Base-by-base conservation (phyloP, 805 yeast genomes). In the Zygoascus biomembranicola region DNA sequence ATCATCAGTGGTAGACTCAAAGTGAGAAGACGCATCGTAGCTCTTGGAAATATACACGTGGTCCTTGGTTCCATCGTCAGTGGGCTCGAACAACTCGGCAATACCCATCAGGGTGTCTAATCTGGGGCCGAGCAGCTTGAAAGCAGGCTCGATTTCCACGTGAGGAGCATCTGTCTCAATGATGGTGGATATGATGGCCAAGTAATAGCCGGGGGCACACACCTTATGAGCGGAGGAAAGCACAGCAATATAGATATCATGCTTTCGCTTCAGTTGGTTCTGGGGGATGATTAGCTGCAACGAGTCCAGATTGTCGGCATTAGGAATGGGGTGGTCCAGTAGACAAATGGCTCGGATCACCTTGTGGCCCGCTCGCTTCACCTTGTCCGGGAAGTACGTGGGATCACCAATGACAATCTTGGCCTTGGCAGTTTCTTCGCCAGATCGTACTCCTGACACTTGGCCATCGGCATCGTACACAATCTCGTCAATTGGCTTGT, bases 401-500 rank as follows among this genome's bases (percentile, higher is more conserved):
- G 99, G 99, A 69, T 94, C 99, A 26, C 96, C 96, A 72, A 94
- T 90, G 37, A 94, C 95, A 55, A 90, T 73, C 57, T 96, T 96
- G 0, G 99, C 96, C 63, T 81, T 85, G 14, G 96, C 97, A 43
- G 77, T 77, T 58, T 97, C 98, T 63, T 90, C 94, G 59, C 90
- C 94, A 50, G 97, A 86, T 62, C 82, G 82, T 47, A 94, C 96
- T 55, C 98, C 97, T 32, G 76, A 75, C 61, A 90, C 89, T 65
- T 81, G 85, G 18, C 84, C 87, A 28, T 78, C 81, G 13, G 79
- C 84, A 51, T 78, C 81, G 69, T 84, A 90, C 50, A 87, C 76
- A 18, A 90, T 78, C 72, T 92, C 96, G 57, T 94, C 96, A 58
- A 94, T 82, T 48, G 97, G 97, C 32, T 96, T 92, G 68, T 90